Evolutionary conservation across 176 grass and related monocot genomes (phyloP).

Genomic region (Aegilops umbellulata): DNA sequence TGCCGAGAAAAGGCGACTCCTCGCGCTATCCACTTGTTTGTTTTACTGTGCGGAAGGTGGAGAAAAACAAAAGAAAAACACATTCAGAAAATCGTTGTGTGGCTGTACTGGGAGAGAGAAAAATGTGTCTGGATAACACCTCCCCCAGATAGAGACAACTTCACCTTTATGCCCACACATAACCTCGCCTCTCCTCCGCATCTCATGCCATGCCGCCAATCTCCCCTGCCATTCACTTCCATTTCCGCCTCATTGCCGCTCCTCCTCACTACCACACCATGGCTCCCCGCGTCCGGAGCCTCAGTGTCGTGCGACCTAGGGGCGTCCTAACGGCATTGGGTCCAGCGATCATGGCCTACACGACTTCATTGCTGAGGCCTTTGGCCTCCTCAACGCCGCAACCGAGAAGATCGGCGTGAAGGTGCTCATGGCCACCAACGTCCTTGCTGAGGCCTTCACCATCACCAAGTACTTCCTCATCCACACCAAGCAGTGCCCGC

Average conservation of each 20-base stretch:
- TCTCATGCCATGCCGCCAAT: too few species aligned
- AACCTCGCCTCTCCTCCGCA: too few species aligned
- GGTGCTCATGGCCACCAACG: constrained; percentile 65
- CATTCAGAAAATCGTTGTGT: too few species aligned
- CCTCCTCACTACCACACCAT: neutral
- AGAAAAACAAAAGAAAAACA: too few species aligned
- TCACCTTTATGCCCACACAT: too few species aligned
- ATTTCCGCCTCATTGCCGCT: constrained; percentile 45
- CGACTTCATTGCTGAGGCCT: constrained; percentile 48
- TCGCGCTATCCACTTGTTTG: too few species aligned
- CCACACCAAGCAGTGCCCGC: constrained; percentile 64
- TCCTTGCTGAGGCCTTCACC: constrained; percentile 69
- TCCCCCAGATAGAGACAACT: too few species aligned
- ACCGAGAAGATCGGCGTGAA: constrained; percentile 74
- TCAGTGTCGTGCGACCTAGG: constrained; percentile 39
- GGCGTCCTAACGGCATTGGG: constrained; percentile 27
- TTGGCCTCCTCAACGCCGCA: constrained; percentile 44
- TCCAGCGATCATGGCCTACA: constrained; percentile 71
- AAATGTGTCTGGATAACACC: too few species aligned
- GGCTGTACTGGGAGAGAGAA: too few species aligned
- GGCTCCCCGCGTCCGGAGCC: neutral
- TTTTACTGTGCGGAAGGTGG: too few species aligned
- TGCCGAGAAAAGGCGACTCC: too few species aligned
- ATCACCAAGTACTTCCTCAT: constrained; percentile 66
- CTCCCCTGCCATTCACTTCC: too few species aligned